A percentile compares a stretch with the other conserved stretches of the same genome.
Conservation (phyloP, 371 early-diverging fungal species). For the Syncephalis plumigaleata region DNA sequence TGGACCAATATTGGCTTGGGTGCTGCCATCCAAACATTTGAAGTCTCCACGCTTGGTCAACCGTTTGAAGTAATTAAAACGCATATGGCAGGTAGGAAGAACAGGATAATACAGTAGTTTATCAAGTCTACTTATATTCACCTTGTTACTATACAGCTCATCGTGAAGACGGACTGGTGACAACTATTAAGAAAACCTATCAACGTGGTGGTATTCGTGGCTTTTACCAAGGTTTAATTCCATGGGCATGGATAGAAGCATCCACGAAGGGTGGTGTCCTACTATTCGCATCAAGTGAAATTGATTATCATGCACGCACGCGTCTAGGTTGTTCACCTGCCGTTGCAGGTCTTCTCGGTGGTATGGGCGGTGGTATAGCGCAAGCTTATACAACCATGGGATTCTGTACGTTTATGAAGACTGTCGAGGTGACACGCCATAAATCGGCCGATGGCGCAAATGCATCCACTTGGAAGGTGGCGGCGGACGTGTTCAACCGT, state of each 20-base stretch:
- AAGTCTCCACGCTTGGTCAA: conserved; percentile 76
- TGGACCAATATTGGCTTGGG: conserved; percentile 10
- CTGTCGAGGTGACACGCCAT: conserved; percentile 93
- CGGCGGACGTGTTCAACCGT: conserved; percentile 67
- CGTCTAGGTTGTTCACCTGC: conserved; percentile 34
- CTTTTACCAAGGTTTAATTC: conserved; percentile 65
- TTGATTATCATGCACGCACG: conserved; percentile 51
- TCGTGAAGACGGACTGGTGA: conserved; percentile 47
- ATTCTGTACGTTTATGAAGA: conserved; percentile 98
- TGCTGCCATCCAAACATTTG: conserved; percentile 24
- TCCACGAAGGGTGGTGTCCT: conserved; percentile 88
- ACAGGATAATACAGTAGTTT: too few relatives aligned
- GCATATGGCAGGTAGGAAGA: conserved; percentile 35
- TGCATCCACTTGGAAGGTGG: conserved; percentile 64
- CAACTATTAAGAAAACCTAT: conserved; percentile 44
- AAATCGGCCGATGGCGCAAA: conserved; percentile 38
- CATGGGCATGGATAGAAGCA: conserved; percentile 91
- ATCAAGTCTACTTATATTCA: too few relatives aligned
- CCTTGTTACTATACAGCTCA: conserved; percentile 45
- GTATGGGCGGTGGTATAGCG: conserved; percentile 79
- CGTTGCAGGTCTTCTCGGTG: conserved; percentile 73
- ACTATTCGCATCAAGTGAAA: conserved; percentile 82
- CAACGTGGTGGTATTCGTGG: conserved; percentile 62
- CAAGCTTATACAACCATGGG: conserved; percentile 97
- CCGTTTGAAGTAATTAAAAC: conserved; percentile 86